Evolutionary conservation across 2,329 filamentous ascomycete species (phyloP).

Genomic region (Aspergillus niger): DNA sequence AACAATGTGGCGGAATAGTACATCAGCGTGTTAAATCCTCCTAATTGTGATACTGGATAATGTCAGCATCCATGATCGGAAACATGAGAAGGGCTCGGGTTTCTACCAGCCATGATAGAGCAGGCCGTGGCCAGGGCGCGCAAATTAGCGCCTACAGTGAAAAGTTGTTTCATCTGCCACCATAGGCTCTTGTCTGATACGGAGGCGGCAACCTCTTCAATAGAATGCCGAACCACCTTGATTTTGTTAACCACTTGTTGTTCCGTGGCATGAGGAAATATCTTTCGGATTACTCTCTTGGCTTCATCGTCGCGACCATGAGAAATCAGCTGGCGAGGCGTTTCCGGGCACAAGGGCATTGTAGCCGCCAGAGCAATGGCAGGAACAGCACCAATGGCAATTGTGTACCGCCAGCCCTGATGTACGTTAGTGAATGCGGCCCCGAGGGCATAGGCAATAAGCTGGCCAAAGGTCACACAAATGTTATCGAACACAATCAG

Average conservation of each 20-base stretch:
- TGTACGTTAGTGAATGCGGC: constrained; percentile 44
- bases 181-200: constrained; percentile 42
- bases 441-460: constrained; percentile 29
- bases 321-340: constrained; percentile 49
- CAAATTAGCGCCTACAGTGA: constrained; percentile 47
- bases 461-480: constrained; percentile 4
- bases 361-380: constrained; percentile 48
- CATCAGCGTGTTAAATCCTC: constrained; percentile 50
- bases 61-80: neutral
- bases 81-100: neutral
- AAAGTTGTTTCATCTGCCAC: constrained; percentile 51
- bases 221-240: constrained; percentile 41
- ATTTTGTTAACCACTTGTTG: constrained; percentile 51
- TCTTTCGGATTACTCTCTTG: constrained; percentile 32
- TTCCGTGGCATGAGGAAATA: constrained; percentile 33
- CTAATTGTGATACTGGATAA: constrained; percentile 41
- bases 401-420: constrained; percentile 55
- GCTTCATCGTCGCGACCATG: constrained; percentile 47
- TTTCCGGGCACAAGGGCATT: constrained; percentile 53
- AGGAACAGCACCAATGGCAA: constrained; percentile 50
- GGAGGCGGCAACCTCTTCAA: constrained; percentile 35
- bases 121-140: constrained; percentile 50
- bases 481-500: constrained; percentile 5
- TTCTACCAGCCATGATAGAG: constrained; percentile 45
- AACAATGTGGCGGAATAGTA: constrained; percentile 50